These are phyloP conservation scores for Boletus rufocinnamomeus DNA, from an alignment of 768 basidiomycete species.

Conservation along the genomic window DNA sequence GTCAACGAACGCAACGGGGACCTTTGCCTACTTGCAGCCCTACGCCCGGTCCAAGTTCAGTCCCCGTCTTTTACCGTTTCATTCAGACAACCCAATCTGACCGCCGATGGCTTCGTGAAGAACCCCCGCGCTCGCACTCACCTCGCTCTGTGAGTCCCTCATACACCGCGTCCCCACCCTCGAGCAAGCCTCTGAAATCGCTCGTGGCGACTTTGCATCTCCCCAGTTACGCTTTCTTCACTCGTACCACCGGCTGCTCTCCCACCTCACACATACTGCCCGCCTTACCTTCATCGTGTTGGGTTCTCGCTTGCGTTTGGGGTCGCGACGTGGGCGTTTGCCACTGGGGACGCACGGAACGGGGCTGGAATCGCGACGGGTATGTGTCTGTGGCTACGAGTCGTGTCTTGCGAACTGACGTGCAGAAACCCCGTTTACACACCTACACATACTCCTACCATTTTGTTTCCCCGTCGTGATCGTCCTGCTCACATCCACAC, in stretches of 20 bases:
- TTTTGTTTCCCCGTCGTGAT: too few relatives aligned
- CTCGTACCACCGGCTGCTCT: conserved; percentile 38
- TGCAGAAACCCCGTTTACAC: background rate
- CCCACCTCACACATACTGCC: conserved; percentile 33
- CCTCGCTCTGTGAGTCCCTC: conserved; percentile 37
- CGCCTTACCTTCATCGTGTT: conserved; percentile 44
- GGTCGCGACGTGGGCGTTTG: conserved; percentile 46
- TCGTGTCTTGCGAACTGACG: background rate
- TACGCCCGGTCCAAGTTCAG: conserved; percentile 36
- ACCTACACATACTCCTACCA: background rate
- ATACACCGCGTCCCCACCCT: background rate
- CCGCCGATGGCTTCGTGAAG: conserved; percentile 16
- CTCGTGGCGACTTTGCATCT: background rate
- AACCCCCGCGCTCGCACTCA: conserved; percentile 32
- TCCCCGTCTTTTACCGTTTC: conserved; percentile 5
- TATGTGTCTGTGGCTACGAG: background rate
- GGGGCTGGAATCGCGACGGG: conserved; percentile 46
- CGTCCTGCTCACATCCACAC: background rate
- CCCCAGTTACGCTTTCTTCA: conserved; percentile 39
- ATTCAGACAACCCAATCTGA: conserved; percentile 17
- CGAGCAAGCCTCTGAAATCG: background rate
- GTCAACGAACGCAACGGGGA: conserved; percentile 22
- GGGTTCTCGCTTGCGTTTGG: conserved; percentile 47
- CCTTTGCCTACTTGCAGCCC: conserved; percentile 31
- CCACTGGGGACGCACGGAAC: conserved; percentile 42